A percentile compares a stretch with the other conserved stretches of the same genome.
Conservation (phyloP, 1,284 basidiomycete species). For the Heterobasidion parviporum region DNA sequence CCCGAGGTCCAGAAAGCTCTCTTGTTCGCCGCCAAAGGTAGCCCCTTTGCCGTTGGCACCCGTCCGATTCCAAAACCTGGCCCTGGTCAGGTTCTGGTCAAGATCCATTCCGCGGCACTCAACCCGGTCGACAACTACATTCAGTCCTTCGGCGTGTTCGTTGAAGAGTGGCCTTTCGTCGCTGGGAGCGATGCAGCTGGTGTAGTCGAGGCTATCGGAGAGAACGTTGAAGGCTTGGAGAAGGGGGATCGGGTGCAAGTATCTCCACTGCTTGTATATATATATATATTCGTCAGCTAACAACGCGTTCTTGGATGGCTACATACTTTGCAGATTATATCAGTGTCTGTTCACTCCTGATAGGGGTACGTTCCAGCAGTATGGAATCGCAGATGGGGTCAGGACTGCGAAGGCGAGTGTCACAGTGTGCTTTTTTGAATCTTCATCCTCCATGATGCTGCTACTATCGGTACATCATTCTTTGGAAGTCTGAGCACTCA, state of each 20-base stretch:
- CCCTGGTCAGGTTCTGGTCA: conserved; percentile 29
- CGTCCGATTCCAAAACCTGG: conserved; percentile 21
- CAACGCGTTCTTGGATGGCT: neutral
- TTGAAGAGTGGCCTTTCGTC: conserved; percentile 24
- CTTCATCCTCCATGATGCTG: too few species aligned
- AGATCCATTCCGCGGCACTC: conserved; percentile 30
- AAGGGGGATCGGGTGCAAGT: conserved; percentile 33
- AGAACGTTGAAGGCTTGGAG: conserved; percentile 23
- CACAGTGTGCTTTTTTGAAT: neutral
- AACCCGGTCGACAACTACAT: conserved; percentile 34
- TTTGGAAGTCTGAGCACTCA: too few species aligned
- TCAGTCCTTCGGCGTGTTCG: conserved; percentile 21
- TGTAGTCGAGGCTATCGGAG: conserved; percentile 20
- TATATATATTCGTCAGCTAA: neutral
- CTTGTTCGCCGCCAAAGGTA: conserved; percentile 14
- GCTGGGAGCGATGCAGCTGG: conserved; percentile 34
- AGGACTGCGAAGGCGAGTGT: conserved; percentile 7
- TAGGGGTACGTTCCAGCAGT: conserved; percentile 19
- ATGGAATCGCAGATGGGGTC: conserved; percentile 13
- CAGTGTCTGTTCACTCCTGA: conserved; percentile 8
- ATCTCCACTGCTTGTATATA: neutral
- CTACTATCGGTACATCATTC: too few species aligned
- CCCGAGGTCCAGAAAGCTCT: conserved; percentile 17
- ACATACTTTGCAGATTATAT: conserved; percentile 7
- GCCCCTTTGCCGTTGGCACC: conserved; percentile 11